These are phyloP conservation scores for Naganishia sp. DNA, from an alignment of 1,284 basidiomycete genomes.

Conservation along the genomic window DNA sequence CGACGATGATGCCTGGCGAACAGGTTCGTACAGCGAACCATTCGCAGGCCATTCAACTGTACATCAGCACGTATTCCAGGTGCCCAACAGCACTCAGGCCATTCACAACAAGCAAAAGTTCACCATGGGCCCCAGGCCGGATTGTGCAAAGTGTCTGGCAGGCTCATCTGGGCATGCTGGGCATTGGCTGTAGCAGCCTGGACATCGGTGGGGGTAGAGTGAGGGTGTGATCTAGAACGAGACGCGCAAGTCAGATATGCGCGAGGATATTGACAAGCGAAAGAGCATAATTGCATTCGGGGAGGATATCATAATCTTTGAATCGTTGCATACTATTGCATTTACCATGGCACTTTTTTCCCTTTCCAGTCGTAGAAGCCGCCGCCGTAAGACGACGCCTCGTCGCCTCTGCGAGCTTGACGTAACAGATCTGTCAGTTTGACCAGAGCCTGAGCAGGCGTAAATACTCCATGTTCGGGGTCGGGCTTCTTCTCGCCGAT, in stretches of 20 bases:
- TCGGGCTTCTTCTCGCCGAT: constrained; percentile 43
- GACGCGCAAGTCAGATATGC: neutral
- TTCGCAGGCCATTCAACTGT: neutral
- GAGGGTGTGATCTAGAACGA: neutral
- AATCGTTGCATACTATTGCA: neutral
- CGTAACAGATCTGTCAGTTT: constrained; percentile 63
- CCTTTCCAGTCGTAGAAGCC: constrained; percentile 71
- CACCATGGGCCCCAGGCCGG: constrained; percentile 26
- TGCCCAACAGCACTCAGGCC: constrained; percentile 27
- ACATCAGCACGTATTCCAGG: constrained; percentile 16
- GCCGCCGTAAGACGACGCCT: constrained; percentile 60
- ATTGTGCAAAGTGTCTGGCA: constrained; percentile 24
- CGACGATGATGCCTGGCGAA: neutral
- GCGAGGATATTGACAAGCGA: neutral
- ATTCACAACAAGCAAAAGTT: constrained; percentile 26
- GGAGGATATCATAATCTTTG: neutral
- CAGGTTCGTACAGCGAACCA: neutral
- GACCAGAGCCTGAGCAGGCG: constrained; percentile 64
- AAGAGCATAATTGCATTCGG: constrained; percentile 7
- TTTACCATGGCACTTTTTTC: constrained; percentile 53
- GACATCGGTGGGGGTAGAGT: neutral
- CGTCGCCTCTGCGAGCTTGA: constrained; percentile 39
- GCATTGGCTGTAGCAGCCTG: constrained; percentile 7
- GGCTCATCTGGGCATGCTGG: constrained; percentile 22
- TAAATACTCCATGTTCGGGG: constrained; percentile 59